Conservation (phyloP, 441 rosid genomes). For the Lagerstroemia fauriei region DNA sequence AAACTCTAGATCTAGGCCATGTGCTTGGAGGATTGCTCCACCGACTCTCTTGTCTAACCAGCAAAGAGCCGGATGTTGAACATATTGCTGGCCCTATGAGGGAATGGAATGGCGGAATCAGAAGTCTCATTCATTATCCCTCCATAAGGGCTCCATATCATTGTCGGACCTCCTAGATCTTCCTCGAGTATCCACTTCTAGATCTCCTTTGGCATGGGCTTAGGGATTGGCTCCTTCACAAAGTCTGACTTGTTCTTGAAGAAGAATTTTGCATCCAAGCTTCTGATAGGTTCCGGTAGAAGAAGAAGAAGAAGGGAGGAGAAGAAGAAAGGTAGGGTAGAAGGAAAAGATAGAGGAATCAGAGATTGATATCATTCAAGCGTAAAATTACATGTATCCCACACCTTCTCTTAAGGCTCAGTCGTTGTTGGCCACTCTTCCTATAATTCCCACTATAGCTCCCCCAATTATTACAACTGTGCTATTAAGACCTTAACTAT, state of each 20-base stretch:
- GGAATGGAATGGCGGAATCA: conserved; percentile 24
- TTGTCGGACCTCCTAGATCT: conserved; percentile 1
- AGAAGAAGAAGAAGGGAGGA: no score
- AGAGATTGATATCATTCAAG: no score
- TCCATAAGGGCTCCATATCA: conserved; percentile 20
- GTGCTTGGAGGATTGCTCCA: conserved; percentile 2
- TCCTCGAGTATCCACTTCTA: conserved; percentile 17
- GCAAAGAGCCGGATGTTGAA: conserved; percentile 8
- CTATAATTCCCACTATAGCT: no score
- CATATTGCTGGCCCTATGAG: conserved; percentile 19
- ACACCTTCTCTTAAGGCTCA: no score
- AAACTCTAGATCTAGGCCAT: conserved; percentile 18
- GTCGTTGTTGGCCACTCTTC: no score
- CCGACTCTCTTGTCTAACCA: neutral
- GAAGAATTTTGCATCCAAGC: conserved; percentile 5
- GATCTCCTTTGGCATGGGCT: neutral
- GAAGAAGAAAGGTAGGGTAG: no score
- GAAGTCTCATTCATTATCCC: conserved; percentile 21
- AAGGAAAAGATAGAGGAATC: no score
- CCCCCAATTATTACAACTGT: no score
- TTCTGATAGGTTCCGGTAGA: neutral
- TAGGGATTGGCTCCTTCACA: conserved; percentile 18
- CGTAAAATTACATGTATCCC: no score
- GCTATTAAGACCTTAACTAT: no score
- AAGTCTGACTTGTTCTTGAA: conserved; percentile 21